phyloP scores from a whole-genome alignment of 768 basidiomycete genomes.

The Mycena rosella region DNA sequence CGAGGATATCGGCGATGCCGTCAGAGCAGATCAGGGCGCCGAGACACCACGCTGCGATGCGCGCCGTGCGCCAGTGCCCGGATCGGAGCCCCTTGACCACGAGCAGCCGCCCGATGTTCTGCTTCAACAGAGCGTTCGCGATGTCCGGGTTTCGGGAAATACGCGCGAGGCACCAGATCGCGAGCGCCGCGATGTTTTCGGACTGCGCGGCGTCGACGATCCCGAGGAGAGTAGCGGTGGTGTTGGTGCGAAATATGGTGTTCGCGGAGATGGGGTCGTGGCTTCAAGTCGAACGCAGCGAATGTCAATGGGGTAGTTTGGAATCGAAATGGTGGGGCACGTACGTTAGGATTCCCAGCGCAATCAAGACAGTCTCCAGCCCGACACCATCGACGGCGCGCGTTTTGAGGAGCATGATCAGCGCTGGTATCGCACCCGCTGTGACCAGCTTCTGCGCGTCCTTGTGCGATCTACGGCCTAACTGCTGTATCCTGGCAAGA shows the following conservation, averaged over 20 bases:
- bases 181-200: conserved; percentile 38
- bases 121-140: conserved; percentile 42
- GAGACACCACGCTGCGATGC: conserved; percentile 40
- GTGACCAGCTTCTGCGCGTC: conserved; percentile 45
- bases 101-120: conserved; percentile 33
- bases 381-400: conserved; percentile 42
- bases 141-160: conserved; percentile 41
- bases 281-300: conserved; percentile 18
- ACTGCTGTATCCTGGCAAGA: conserved; percentile 37
- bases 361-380: conserved; percentile 40
- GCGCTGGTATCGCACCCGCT: conserved; percentile 39
- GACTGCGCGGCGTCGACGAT: conserved; percentile 40
- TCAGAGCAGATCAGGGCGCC: conserved; percentile 40
- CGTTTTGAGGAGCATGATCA: conserved; percentile 41
- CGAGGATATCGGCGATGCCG: conserved; percentile 39
- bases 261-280: conserved; percentile 44
- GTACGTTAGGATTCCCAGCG: conserved; percentile 42
- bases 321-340: conserved; percentile 19
- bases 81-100: conserved; percentile 38
- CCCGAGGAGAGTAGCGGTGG: conserved; percentile 38
- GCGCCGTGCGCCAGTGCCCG: conserved; percentile 31
- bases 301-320: no score
- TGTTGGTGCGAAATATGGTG: conserved; percentile 43
- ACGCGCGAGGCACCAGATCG: conserved; percentile 43
- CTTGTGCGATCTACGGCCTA: conserved; percentile 39